Base-by-base conservation (phyloP, 371 early-diverging fungal genomes). In the Mortierella sp. region DNA sequence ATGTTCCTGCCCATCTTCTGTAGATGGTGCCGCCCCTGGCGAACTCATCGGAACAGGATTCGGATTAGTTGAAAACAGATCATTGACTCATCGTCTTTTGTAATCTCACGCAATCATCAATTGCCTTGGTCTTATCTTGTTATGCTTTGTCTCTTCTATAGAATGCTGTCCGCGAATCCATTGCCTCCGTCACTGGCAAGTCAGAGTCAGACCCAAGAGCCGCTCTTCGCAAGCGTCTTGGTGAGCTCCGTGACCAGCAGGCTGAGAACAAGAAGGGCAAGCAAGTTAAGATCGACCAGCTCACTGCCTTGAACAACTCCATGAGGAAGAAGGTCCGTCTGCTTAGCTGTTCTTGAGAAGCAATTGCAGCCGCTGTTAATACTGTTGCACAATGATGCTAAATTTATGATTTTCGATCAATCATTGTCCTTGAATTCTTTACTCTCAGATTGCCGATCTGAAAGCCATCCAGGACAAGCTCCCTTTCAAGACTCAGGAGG, bases 381-480 rank as follows among this genome's bases (percentile, higher is more conserved):
- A n/a, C n/a, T n/a, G n/a, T n/a, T n/a, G n/a, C n/a, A n/a, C n/a
- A n/a, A n/a, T n/a, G n/a, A n/a, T n/a, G n/a, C n/a, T n/a, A n/a
- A n/a, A n/a, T n/a, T n/a, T n/a, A n/a, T n/a, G n/a, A n/a, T n/a
- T n/a, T n/a, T n/a, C n/a, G n/a, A n/a, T n/a, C n/a, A n/a, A n/a
- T n/a, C n/a, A n/a, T n/a, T 50, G 12, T 2, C 24, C 26, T 37
- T 9, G 6, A 7, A 6, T 49, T 7, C 46, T 4, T 43, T 59
- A n/a, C n/a, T n/a, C 49, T 17, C 62, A 91, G 92, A 81, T 84
- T 28, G 86, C 83, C 19, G 93, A 93, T 30, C 72, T 91, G 62
- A 92, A 90, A 81, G 81, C 83, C 27, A 81, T 87, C 70, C 91
- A 92, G 78, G 84, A 90, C 70, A 95, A 92, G 81, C 83, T 92